A percentile compares a stretch with the other conserved stretches of the same genome.
Conservation (phyloP, 225 moss, liverwort and hornwort species). For the Marchantia polymorpha region DNA sequence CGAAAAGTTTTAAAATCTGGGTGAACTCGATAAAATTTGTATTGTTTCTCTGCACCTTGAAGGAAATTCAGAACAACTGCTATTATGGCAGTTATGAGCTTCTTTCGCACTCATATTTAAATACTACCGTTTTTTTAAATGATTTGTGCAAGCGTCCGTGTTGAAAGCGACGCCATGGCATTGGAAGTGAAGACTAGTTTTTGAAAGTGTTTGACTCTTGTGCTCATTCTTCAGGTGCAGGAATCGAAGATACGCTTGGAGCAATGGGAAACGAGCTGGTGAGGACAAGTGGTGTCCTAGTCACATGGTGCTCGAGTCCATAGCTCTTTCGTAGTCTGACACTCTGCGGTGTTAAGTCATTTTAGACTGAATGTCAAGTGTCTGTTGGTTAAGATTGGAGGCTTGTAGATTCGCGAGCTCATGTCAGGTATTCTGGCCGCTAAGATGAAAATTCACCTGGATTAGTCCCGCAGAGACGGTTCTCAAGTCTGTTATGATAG, state of each 20-base stretch:
- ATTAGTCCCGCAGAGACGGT: no score
- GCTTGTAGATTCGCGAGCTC: not conserved
- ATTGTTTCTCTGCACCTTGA: no score
- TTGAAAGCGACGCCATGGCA: not conserved
- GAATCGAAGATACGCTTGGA: conserved; percentile 51
- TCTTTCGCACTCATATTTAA: not conserved
- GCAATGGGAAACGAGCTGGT: conserved; percentile 74
- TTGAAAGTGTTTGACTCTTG: not conserved
- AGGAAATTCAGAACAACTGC: not conserved
- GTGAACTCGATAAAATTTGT: no score
- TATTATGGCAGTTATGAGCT: not conserved
- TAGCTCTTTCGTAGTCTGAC: not conserved
- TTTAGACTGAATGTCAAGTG: not conserved
- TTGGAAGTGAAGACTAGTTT: not conserved
- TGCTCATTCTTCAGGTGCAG: conserved; percentile 52
- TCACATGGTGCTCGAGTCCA: not conserved
- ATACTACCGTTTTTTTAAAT: not conserved
- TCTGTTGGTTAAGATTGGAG: not conserved
- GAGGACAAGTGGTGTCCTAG: not conserved
- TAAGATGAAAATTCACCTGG: not conserved
- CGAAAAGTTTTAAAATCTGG: not conserved
- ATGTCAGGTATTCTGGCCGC: not conserved
- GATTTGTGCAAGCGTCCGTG: not conserved
- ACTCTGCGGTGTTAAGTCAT: not conserved
- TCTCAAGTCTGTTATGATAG: not conserved